Percentiles rank a stretch among this genome's conserved stretches.
These are phyloP conservation scores for Metschnikowia cubensis DNA, from an alignment of 805 yeast species.

Conservation along the genomic window DNA sequence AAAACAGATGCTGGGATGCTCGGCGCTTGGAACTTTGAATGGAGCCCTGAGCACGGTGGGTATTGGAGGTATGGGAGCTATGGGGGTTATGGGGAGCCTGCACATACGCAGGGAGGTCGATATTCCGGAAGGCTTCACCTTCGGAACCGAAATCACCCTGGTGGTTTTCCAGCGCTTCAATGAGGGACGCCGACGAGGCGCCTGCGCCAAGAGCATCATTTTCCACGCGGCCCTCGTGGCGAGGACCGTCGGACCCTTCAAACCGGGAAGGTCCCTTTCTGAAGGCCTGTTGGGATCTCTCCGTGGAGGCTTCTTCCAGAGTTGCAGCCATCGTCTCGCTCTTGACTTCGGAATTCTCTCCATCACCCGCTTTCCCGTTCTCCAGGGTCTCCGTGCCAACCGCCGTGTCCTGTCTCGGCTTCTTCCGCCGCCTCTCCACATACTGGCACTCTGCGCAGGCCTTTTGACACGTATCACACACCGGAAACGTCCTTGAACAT, in stretches of 20 bases:
- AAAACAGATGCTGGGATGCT: neutral
- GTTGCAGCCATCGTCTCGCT: too few relatives aligned
- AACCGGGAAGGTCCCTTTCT: too few relatives aligned
- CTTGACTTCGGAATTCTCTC: neutral
- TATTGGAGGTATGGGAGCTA: neutral
- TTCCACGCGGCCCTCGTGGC: too few relatives aligned
- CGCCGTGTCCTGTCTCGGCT: slow-evolving; percentile 4
- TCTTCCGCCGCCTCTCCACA: slow-evolving; percentile 28
- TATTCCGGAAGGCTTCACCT: slow-evolving; percentile 12
- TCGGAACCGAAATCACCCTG: neutral
- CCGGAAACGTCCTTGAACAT: slow-evolving; percentile 37
- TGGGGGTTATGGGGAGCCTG: neutral
- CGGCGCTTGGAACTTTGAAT: neutral
- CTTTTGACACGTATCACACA: slow-evolving; percentile 35
- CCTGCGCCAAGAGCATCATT: neutral
- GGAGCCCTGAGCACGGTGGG: neutral
- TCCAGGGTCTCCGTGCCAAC: too few relatives aligned
- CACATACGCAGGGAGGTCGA: slow-evolving; percentile 11
- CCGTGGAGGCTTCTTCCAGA: too few relatives aligned
- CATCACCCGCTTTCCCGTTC: neutral
- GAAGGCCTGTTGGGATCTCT: too few relatives aligned
- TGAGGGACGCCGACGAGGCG: neutral
- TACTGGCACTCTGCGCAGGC: slow-evolving; percentile 37
- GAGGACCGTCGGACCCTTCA: too few relatives aligned
- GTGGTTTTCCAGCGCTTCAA: neutral